Conservation (phyloP, 1,139 yeast genomes). For the Blastobotrys petasosporus region DNA sequence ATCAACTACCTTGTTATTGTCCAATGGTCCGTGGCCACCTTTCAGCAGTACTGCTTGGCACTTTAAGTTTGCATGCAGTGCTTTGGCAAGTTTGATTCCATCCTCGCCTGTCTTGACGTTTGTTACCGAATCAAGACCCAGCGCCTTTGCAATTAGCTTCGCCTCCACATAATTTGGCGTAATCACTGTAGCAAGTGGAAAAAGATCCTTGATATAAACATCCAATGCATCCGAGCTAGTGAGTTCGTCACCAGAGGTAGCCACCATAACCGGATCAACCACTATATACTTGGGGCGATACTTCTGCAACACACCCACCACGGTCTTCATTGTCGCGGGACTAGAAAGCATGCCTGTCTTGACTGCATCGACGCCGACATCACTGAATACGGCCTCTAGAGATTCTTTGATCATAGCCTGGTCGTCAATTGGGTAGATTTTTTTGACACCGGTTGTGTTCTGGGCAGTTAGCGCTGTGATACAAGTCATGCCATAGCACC, state of each 20-base stretch:
- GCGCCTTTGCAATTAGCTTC: constrained; percentile 29
- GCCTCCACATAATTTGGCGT: constrained; percentile 82
- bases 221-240: constrained; percentile 46
- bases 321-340: constrained; percentile 46
- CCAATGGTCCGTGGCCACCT: constrained; percentile 71
- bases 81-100: constrained; percentile 39
- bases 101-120: constrained; percentile 34
- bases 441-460: constrained; percentile 53
- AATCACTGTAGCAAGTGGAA: constrained; percentile 52
- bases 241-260: constrained; percentile 66
- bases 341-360: constrained; percentile 81
- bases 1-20: constrained; percentile 44
- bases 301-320: constrained; percentile 37
- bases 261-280: constrained; percentile 78
- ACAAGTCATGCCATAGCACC: constrained; percentile 76
- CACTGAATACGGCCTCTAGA: constrained; percentile 53
- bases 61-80: constrained; percentile 40
- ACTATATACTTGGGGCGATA: constrained; percentile 39
- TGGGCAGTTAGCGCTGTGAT: constrained; percentile 82
- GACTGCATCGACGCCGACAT: constrained; percentile 61
- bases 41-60: constrained; percentile 60
- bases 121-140: constrained; percentile 2
- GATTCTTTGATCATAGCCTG: constrained; percentile 41
- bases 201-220: constrained; percentile 41
- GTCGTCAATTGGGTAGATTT: constrained; percentile 43